Conservation (phyloP, 768 basidiomycete species). For the Lentinula edodes region DNA sequence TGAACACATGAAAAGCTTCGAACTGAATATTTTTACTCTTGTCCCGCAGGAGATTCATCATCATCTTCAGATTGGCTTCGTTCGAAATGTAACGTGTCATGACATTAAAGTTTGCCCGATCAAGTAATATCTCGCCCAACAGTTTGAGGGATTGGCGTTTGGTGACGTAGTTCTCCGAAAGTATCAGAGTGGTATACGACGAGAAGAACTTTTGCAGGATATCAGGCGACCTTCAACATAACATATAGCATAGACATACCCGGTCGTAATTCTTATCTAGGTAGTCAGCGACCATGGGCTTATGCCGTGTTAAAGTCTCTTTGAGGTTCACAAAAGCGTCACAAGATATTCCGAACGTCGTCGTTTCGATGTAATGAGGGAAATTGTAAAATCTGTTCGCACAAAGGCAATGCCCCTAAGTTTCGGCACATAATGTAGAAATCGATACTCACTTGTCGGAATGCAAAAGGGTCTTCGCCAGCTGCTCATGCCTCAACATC, state of each 20-base stretch:
- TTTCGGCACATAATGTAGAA: constrained; percentile 3
- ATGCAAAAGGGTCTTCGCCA: constrained; percentile 85
- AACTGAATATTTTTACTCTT: constrained; percentile 99
- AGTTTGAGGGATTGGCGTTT: constrained; percentile 98
- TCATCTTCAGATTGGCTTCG: constrained; percentile 97
- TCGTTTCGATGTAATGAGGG: constrained; percentile 94
- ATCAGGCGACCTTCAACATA: not conserved
- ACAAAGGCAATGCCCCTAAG: not conserved
- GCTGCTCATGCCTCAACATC: constrained; percentile 89
- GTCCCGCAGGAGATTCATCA: constrained; percentile 98
- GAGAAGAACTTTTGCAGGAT: constrained; percentile 74
- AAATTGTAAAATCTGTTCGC: constrained; percentile 87
- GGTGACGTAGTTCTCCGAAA: constrained; percentile 97
- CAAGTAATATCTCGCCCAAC: constrained; percentile 94
- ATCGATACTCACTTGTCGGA: constrained; percentile 80
- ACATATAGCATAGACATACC: constrained; percentile 30
- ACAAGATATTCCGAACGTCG: constrained; percentile 96
- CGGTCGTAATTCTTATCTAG: constrained; percentile 96
- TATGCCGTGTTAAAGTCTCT: constrained; percentile 95
- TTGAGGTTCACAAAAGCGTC: constrained; percentile 98
- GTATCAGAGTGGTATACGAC: constrained; percentile 88
- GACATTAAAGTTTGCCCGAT: constrained; percentile 95
- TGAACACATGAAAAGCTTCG: constrained; percentile 99
- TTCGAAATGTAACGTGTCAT: constrained; percentile 97
- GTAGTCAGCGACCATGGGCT: constrained; percentile 96